phyloP scores from a whole-genome alignment of 2,329 filamentous ascomycete species.

The Esteya vermicola region DNA sequence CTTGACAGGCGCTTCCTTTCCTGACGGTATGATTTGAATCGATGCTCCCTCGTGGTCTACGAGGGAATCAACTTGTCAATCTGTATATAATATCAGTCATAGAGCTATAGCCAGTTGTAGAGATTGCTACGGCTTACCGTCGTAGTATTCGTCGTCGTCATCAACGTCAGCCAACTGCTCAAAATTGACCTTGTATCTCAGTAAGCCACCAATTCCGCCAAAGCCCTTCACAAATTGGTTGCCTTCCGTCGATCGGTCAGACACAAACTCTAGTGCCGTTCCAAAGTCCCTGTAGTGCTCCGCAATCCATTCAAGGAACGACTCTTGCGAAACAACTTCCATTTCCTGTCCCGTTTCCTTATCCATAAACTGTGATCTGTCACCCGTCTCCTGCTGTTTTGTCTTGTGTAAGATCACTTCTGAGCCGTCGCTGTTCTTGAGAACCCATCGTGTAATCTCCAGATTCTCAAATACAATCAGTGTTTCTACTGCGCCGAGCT shows the following conservation, averaged over 20 bases:
- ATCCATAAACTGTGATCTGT: slow-evolving; percentile 82
- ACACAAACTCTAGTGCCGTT: slow-evolving; percentile 90
- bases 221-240: slow-evolving; percentile 99
- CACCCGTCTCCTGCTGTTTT: slow-evolving; percentile 63
- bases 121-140: too few relatives aligned
- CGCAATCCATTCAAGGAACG: slow-evolving; percentile 98
- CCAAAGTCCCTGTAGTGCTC: slow-evolving; percentile 98
- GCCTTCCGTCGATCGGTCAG: slow-evolving; percentile 91
- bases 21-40: slow-evolving; percentile 42
- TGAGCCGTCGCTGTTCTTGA: slow-evolving; percentile 63
- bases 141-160: slow-evolving; percentile 89
- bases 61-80: slow-evolving; percentile 89
- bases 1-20: neutral
- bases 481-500: slow-evolving; percentile 86
- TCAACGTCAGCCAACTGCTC: slow-evolving; percentile 89
- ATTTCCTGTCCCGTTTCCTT: slow-evolving; percentile 94
- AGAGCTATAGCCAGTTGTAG: too few relatives aligned
- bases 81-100: too few relatives aligned
- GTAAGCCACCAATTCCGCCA: slow-evolving; percentile 91
- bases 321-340: slow-evolving; percentile 75
- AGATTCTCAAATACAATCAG: slow-evolving; percentile 96
- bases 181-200: slow-evolving; percentile 99
- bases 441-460: slow-evolving; percentile 79
- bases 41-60: slow-evolving; percentile 66
- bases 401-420: slow-evolving; percentile 75